Evolutionary conservation across 192 early-diverging fungal genomes (phyloP), one percentile per base, ranked within the genome.

Genomic region (Mortierella alpina): DNA sequence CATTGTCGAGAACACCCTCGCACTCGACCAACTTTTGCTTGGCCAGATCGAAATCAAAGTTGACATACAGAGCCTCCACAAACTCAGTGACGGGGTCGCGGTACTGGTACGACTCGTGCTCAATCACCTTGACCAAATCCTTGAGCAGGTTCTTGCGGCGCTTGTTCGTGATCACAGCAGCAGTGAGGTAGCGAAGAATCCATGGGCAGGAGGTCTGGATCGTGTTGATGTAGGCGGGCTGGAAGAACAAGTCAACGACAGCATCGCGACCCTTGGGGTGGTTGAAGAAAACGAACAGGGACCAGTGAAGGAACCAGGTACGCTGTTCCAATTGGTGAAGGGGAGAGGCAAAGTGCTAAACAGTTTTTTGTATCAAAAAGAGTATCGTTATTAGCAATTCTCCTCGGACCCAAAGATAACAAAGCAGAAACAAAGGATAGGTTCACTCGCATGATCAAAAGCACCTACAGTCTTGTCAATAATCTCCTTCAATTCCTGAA

Each of bases 241-340:
- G 87, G 82, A 98, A 88, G 87, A 97, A 96, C 75, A 97, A 89
- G 83, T 99, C 97, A 53, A 96, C 88, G 68, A 98, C 93, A 71
- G 89, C 94, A 85, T 99, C 97, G 55, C 95, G 94, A 44, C 97
- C 96, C 85, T 94, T 95, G 63, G 96, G 93, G 85, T 98, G 97
- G 88, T 97, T 97, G 86, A 99, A 98, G 88, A 96, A 98, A 50
- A 99, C 96, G 86, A 98, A 98, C 66, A 98, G 89, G 39, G 95
- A 94, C 96, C 96, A 97, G 89, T 98, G 97, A 80, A 99, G 88
- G 61, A 99, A 86, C 94, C 95, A 97, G 57, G 92, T 90, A 64
- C 96, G 92, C 84, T 96, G 95, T 81, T 97, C 92, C 52, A 99
- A 89, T 84, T 97, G 96, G 59, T 94, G 92, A n/a, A 93, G 86